Conservation (phyloP, 176 grass and related monocot genomes). For the Oryza glaberrima region DNA sequence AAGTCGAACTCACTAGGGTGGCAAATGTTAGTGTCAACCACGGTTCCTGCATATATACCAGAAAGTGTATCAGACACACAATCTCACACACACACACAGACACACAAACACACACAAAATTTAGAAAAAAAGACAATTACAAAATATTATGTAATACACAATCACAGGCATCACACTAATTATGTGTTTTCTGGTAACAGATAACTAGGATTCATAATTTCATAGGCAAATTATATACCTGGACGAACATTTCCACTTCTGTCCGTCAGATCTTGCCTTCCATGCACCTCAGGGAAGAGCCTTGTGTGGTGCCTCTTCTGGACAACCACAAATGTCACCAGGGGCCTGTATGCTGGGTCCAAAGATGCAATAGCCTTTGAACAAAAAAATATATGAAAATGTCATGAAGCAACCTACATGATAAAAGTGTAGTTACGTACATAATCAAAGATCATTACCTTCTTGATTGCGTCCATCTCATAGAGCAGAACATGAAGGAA, state of each 20-base stretch:
- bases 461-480: conserved; percentile 69
- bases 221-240: conserved; percentile 42
- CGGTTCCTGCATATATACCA: conserved; percentile 51
- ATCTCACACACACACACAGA: background rate
- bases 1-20: conserved; percentile 85
- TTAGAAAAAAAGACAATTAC: too few relatives aligned
- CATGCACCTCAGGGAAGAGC: conserved; percentile 67
- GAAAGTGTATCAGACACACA: conserved; percentile 15
- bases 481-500: conserved; percentile 62
- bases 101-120: background rate
- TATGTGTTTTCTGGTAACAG: background rate
- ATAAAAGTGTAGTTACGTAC: background rate
- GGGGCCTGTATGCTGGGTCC: conserved; percentile 42
- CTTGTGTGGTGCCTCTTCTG: conserved; percentile 95
- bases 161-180: background rate
- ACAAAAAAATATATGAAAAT: conserved; percentile 15
- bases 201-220: background rate
- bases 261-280: conserved; percentile 43
- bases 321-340: conserved; percentile 78
- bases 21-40: conserved; percentile 70
- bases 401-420: background rate
- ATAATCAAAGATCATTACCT: conserved; percentile 38
- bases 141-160: too few relatives aligned
- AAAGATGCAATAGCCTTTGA: conserved; percentile 69
- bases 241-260: conserved; percentile 74